Evolutionary conservation across 2,329 filamentous ascomycete species (phyloP).

Genomic region (Venturia carpophila): DNA sequence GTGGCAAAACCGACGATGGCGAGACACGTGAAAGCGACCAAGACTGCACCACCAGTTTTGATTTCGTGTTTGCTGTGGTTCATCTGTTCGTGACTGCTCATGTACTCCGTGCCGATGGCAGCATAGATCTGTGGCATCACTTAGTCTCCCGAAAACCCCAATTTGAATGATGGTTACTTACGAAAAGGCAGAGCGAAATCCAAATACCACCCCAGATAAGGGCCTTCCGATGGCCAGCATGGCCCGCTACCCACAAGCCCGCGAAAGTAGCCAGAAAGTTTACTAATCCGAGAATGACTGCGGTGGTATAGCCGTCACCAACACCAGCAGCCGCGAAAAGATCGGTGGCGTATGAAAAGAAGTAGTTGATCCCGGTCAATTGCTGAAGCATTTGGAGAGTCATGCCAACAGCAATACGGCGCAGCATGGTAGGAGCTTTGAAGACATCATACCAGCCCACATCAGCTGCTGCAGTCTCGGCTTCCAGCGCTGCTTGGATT

Average conservation of each 20-base stretch:
- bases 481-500: conserved; percentile 48
- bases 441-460: conserved; percentile 45
- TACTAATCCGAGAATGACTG: conserved; percentile 41
- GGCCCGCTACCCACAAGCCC: conserved; percentile 39
- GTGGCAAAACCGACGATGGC: conserved; percentile 60
- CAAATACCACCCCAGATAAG: conserved; percentile 39
- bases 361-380: conserved; percentile 60
- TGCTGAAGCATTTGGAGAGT: conserved; percentile 59
- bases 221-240: conserved; percentile 37
- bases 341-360: conserved; percentile 48
- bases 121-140: not conserved
- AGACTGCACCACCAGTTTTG: conserved; percentile 44
- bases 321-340: conserved; percentile 37
- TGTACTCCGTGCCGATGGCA: not conserved
- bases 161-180: not conserved
- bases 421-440: conserved; percentile 51
- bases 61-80: not conserved
- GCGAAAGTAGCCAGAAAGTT: conserved; percentile 42
- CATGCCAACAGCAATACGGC: conserved; percentile 39
- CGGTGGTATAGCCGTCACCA: conserved; percentile 38
- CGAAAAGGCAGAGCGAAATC: conserved; percentile 53
- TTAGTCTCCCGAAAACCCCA: not conserved
- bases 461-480: conserved; percentile 44
- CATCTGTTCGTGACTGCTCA: conserved; percentile 24
- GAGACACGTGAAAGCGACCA: conserved; percentile 61